Evolutionary conservation across 805 yeast genomes (phyloP).

Genomic region (Candida krabiensis): DNA sequence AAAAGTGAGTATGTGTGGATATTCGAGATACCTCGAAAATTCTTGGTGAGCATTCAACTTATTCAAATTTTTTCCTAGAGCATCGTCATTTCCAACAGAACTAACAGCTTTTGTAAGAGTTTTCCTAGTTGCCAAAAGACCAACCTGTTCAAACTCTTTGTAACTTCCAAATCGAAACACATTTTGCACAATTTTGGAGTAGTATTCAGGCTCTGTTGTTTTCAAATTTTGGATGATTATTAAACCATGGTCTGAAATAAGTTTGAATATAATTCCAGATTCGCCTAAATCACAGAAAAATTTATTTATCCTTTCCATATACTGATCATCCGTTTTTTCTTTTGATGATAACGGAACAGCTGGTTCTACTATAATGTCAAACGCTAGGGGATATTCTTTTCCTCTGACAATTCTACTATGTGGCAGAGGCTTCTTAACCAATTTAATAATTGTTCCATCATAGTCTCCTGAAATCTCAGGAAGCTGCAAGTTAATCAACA

Average conservation of each 20-base stretch:
- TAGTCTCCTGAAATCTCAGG: slow-evolving; percentile 10
- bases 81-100: slow-evolving; percentile 16
- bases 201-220: slow-evolving; percentile 9
- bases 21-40: slow-evolving; percentile 23
- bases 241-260: slow-evolving; percentile 13
- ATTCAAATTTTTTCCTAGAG: slow-evolving; percentile 11
- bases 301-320: neutral
- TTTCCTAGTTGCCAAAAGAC: slow-evolving; percentile 16
- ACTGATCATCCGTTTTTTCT: neutral
- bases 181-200: slow-evolving; percentile 10
- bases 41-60: slow-evolving; percentile 25
- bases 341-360: no score
- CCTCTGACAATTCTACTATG: slow-evolving; percentile 7
- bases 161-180: slow-evolving; percentile 8
- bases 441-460: slow-evolving; percentile 1
- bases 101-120: slow-evolving; percentile 13
- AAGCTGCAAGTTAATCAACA: no score
- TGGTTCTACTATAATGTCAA: no score
- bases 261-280: slow-evolving; percentile 8
- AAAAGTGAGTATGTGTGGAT: slow-evolving; percentile 24
- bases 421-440: slow-evolving; percentile 4
- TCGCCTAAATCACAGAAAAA: slow-evolving; percentile 12
- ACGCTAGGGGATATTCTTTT: slow-evolving; percentile 9
- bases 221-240: slow-evolving; percentile 10
- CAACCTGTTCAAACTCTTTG: slow-evolving; percentile 18